These are phyloP conservation scores for Pholiota adiposa DNA, from an alignment of 1,284 basidiomycete genomes.

Conservation along the genomic window DNA sequence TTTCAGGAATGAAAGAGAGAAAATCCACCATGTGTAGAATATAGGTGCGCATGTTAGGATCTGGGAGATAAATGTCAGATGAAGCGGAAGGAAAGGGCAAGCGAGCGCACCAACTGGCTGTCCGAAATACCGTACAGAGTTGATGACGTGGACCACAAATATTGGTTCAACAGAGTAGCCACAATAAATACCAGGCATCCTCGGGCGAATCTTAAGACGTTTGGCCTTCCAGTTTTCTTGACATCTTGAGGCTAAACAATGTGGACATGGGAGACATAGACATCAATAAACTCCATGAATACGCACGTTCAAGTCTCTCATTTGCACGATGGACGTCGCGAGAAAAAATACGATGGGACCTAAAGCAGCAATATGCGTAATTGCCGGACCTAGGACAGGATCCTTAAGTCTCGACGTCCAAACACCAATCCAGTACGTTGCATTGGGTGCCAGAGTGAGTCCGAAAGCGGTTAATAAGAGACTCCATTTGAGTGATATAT, in stretches of 20 bases:
- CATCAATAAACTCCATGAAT: background rate
- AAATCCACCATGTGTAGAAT: slow-evolving; percentile 34
- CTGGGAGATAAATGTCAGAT: slow-evolving; percentile 18
- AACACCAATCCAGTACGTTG: slow-evolving; percentile 65
- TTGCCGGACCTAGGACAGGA: slow-evolving; percentile 59
- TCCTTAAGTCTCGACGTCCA: slow-evolving; percentile 56
- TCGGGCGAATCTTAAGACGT: slow-evolving; percentile 16
- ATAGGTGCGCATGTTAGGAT: slow-evolving; percentile 37
- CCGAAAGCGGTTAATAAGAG: slow-evolving; percentile 46
- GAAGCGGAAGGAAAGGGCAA: background rate
- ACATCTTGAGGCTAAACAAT: background rate
- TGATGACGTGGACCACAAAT: slow-evolving; percentile 15
- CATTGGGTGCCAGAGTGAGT: slow-evolving; percentile 59
- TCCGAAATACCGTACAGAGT: slow-evolving; percentile 23
- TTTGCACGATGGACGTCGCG: slow-evolving; percentile 38
- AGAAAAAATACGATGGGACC: slow-evolving; percentile 57
- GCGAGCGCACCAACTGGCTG: slow-evolving; percentile 24
- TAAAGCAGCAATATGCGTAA: slow-evolving; percentile 59
- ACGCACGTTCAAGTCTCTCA: slow-evolving; percentile 25
- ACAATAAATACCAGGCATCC: slow-evolving; percentile 16
- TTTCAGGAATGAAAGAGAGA: slow-evolving; percentile 15
- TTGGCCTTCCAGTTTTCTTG: slow-evolving; percentile 1
- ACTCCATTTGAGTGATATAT: slow-evolving; percentile 29
- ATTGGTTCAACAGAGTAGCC: slow-evolving; percentile 14
- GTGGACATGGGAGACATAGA: background rate